Evolutionary conservation across 495 filamentous ascomycete genomes (phyloP), one percentile per base, ranked within the genome.

Genomic region (Penicillium cataractarum): DNA sequence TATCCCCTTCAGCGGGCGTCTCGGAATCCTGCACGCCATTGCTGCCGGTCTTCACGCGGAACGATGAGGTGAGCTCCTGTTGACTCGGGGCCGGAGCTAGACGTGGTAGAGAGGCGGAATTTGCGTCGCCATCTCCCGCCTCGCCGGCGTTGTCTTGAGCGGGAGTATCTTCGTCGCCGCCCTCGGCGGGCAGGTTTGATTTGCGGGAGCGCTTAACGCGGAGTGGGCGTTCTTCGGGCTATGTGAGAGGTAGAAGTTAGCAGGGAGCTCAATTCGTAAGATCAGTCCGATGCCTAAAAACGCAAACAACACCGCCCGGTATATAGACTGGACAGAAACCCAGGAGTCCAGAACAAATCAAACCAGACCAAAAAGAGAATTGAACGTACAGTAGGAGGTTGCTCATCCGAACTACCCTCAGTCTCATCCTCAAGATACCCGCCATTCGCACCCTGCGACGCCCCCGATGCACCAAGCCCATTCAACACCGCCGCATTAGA

Each of bases 171-270:
- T 65, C 62, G 7, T 73, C 67, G 22, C 57, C 74, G 10, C 68
- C 73, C 24, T 74, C 74, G 31, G 60, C 44, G 9, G 65, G 68
- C 13, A 74, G 50, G 42, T 75, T 78, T 17, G 74, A 77, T 57
- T 84, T 84, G 35, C 81, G 90, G 33, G 89, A 88, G 50, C 93
- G 89, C 82, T 97, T 97, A 32, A 88, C 87, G 59, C 93, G 90
- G 54, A 97, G 82, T 17, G 93, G 93, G 64, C 95, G 93, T 74
- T 97, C 92, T 78, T 94, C 89, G 17, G 92, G 92, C 92, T 96
- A 12, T n/a, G n/a, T 8, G 21, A 13, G 4, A 35, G 51, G 51
- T 2, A 8, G 51, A 13, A 6, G 2, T 54, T 35, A 35, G 27
- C 51, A 54, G 6, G 7, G 3, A 12, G 10, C 21, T 46, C 42